A percentile compares a stretch with the other conserved stretches of the same genome.
These are phyloP conservation scores for Breviolum minutum DNA, from an alignment of 73 alveolate species.

Conservation along the genomic window DNA sequence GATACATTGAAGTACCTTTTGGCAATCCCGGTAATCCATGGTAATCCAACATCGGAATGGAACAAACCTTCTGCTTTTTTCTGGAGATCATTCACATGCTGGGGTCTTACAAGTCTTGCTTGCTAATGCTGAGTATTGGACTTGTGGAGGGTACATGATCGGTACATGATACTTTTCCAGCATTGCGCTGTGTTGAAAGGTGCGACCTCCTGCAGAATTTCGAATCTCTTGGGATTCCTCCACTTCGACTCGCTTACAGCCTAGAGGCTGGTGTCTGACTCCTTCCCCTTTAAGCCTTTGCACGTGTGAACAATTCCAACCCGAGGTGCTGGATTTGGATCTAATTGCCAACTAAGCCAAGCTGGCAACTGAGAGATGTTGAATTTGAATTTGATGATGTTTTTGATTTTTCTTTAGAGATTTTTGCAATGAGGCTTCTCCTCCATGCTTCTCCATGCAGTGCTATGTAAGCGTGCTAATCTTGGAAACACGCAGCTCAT, in stretches of 20 bases:
- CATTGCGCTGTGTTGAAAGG: not conserved
- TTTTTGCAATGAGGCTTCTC: not conserved
- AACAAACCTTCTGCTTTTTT: no score
- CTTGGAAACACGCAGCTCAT: not conserved
- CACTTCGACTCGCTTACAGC: conserved; percentile 1
- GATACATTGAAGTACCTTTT: no score
- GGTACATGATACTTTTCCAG: no score
- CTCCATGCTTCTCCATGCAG: not conserved
- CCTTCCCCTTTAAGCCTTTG: no score
- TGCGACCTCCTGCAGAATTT: not conserved
- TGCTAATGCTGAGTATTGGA: no score
- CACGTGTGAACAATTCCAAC: no score
- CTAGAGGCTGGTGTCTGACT: not conserved
- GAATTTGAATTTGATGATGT: not conserved
- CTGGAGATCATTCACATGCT: no score
- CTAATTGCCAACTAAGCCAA: not conserved
- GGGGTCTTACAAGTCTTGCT: no score
- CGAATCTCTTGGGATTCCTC: conserved; percentile 30
- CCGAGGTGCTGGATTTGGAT: not conserved
- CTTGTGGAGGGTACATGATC: no score
- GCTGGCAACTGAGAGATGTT: not conserved
- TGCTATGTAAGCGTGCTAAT: conserved; percentile 6
- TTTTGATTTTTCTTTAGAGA: not conserved
- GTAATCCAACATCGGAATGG: no score
- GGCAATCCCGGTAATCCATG: no score